Base-by-base conservation (phyloP, 2,329 filamentous ascomycete genomes). In the Apiospora phragmitis region DNA sequence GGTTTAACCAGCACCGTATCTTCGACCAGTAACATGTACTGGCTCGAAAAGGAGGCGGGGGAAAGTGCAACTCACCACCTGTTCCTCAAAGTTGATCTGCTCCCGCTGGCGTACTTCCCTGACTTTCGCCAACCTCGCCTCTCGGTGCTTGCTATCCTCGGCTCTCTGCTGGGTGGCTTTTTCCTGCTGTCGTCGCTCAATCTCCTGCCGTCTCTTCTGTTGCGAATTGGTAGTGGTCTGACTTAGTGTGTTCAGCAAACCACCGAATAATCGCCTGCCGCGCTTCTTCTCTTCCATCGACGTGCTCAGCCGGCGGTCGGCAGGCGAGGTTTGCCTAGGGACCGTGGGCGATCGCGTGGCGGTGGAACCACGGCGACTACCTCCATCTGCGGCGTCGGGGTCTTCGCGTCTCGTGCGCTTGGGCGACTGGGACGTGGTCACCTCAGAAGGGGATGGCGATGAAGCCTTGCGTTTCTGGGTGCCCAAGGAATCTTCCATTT, bases 231-330 rank as follows among this genome's bases (percentile, higher is more conserved):
- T 88, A 78, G 87, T 87, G 76, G 88, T 91, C 82, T 95, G 93
- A 80, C 92, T 94, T 72, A 97, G 86, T 47, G 92, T 94, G 79
- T 88, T 93, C 71, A 96, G 85, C 70, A 97, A 83, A 45, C 92
- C 93, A 72, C 95, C 95, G 79, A 98, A 98, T 72, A 98, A 86
- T 69, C 95, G 89, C 81, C 93, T 92, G 29, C 93, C 93, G 47
- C 95, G 92, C 79, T 93, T 94, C 80, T 91, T 94, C 79, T 98
- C 95, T 77, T 97, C 78, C 70, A 90, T 84, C 38, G 85, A 82
- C 68, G 86, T 82, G 70, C 79, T 84, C 73, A 80, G 82, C 68
- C 85, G 83, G 68, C 81, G 79, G 68, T 82, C 77, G 69, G 70
- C 70, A 35, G 73, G 43, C 43, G 73, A 68, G 24, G 42, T 67